phyloP scores from a whole-genome alignment of 139 green algal genomes.

The Coelastrella sp. region DNA sequence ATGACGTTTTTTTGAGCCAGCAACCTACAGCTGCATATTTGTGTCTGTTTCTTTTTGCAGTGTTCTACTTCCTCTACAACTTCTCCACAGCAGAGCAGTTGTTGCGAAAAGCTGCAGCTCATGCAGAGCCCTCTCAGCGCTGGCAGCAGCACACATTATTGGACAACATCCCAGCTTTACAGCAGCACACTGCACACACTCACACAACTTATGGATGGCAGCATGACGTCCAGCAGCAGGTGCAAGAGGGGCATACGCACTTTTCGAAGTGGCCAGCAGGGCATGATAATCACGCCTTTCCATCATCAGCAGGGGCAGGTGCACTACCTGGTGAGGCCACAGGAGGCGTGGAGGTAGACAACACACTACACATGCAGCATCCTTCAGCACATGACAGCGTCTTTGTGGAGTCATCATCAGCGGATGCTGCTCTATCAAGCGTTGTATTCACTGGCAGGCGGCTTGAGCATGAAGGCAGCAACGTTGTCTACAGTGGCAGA shows the following conservation, averaged over 20 bases:
- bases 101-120: not conserved
- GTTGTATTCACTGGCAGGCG: not conserved
- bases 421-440: not conserved
- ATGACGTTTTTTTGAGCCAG: no score
- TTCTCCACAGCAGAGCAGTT: not conserved
- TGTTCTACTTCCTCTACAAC: constrained; percentile 38
- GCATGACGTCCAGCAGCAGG: constrained; percentile 1
- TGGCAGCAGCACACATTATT: not conserved
- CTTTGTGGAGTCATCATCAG: not conserved
- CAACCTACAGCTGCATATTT: no score
- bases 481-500: not conserved
- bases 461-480: not conserved
- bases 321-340: not conserved
- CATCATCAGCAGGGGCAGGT: not conserved
- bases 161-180: not conserved
- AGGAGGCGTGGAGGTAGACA: no score
- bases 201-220: not conserved
- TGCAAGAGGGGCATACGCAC: not conserved
- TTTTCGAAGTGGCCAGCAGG: not conserved
- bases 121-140: not conserved
- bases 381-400: no score
- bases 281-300: no score
- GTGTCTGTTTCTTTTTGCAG: not conserved
- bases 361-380: no score
- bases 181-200: not conserved